phyloP scores from a whole-genome alignment of 1,284 basidiomycete genomes.

The Ceratobasidium sp. region DNA sequence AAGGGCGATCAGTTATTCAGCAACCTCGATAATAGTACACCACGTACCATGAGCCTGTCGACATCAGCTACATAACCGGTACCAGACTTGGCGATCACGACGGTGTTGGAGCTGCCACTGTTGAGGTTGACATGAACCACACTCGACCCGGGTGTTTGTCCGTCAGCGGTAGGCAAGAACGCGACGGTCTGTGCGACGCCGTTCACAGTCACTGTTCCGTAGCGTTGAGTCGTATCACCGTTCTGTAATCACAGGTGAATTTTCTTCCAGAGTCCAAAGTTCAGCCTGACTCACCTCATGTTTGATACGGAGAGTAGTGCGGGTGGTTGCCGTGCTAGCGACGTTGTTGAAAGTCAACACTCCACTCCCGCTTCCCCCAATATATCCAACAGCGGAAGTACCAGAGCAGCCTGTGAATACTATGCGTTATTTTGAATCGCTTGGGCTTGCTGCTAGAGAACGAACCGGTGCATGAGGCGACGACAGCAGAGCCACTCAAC shows the following conservation, averaged over 20 bases:
- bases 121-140: slow-evolving; percentile 48
- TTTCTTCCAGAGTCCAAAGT: not conserved
- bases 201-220: slow-evolving; percentile 47
- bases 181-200: slow-evolving; percentile 47
- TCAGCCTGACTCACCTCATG: slow-evolving; percentile 26
- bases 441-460: not conserved
- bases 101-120: slow-evolving; percentile 48
- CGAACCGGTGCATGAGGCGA: slow-evolving; percentile 15
- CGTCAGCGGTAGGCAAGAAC: slow-evolving; percentile 48
- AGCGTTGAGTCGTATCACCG: slow-evolving; percentile 47
- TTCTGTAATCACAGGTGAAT: slow-evolving; percentile 33
- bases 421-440: not conserved
- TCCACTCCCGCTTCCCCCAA: slow-evolving; percentile 45
- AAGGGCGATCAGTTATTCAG: not conserved
- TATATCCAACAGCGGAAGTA: slow-evolving; percentile 42
- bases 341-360: slow-evolving; percentile 44
- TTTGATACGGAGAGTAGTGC: slow-evolving; percentile 48
- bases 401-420: slow-evolving; percentile 47
- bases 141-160: slow-evolving; percentile 47
- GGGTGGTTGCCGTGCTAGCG: slow-evolving; percentile 41
- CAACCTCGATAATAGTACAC: not conserved
- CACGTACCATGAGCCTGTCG: slow-evolving; percentile 49
- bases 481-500: slow-evolving; percentile 24
- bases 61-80: slow-evolving; percentile 46
- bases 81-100: slow-evolving; percentile 39